Evolutionary conservation across 768 basidiomycete species (phyloP), one percentile per base, ranked within the genome.

Genomic region (Mycena indigotica): DNA sequence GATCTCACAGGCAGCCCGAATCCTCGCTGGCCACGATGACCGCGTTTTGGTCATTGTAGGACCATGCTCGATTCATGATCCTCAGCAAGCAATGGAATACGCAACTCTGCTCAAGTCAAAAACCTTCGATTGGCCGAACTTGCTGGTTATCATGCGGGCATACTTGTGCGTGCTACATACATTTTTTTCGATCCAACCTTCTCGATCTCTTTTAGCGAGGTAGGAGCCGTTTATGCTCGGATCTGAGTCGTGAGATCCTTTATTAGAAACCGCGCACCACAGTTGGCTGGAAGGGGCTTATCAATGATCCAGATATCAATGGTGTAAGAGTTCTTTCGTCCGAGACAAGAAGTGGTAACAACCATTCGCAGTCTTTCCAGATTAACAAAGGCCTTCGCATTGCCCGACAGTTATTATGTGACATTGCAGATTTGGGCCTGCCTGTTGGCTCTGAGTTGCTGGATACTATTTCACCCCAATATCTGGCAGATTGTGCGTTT

Each of bases 331-430:
- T 21, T 45, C 10, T 21, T 10, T 21, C 35, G 12, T 38, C n/a
- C n/a, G 10, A 10, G n/a, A 10, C n/a, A n/a, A n/a, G 35, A 10
- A 10, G 35, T n/a, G 35, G n/a, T 10, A 38, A 38, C n/a, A n/a
- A 38, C 35, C 35, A n/a, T 38, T n/a, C n/a, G 35, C 35, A 38
- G 35, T 15, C 13, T 13, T 98, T 93, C 87, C 81, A 82, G 65
- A 99, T 99, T 72, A 99, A 98, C 85, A 96, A 96, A 76, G 96
- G 96, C 44, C 85, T 98, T 29, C 87, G 89, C 38, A 82, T 87
- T 52, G 93, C 91, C 0, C 84, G 97, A 39, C 85, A 95, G 67
- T 82, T 99, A 28, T 87, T 98, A 45, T 90, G 91, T 64, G 93
- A 98, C 72, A 83, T 99, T 64, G 95, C 94, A 28, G 79, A 89